phyloP scores from a whole-genome alignment of 2,329 filamentous ascomycete species.

The Fusarium dimerum region DNA sequence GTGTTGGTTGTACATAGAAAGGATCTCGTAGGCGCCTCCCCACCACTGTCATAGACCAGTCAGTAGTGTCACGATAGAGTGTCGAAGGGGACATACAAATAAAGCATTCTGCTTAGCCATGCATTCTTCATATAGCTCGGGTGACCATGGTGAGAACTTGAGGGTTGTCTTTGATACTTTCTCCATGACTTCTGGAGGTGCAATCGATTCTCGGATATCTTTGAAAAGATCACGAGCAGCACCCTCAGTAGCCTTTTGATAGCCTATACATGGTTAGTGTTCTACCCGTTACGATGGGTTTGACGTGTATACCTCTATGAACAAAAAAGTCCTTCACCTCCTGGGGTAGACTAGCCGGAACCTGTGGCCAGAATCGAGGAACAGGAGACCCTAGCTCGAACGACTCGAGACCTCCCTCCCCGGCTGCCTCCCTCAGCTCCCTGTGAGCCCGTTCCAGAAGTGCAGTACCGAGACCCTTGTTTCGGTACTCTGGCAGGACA shows the following conservation, averaged over 20 bases:
- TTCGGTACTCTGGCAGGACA: slow-evolving; percentile 18
- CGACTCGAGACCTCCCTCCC: slow-evolving; percentile 5
- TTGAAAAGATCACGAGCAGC: slow-evolving; percentile 18
- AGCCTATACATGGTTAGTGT: slow-evolving; percentile 11
- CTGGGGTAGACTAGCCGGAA: slow-evolving; percentile 4
- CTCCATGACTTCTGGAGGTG: slow-evolving; percentile 16
- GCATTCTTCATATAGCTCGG: slow-evolving; percentile 26
- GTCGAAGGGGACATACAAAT: slow-evolving; percentile 14
- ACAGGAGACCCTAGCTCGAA: slow-evolving; percentile 19
- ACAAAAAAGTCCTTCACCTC: slow-evolving; percentile 21
- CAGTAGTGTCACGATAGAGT: neutral
- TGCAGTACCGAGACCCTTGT: slow-evolving; percentile 17
- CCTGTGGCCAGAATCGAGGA: slow-evolving; percentile 25
- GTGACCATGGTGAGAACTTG: slow-evolving; percentile 23
- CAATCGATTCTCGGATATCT: slow-evolving; percentile 11
- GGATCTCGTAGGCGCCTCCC: slow-evolving; percentile 9
- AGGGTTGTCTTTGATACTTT: slow-evolving; percentile 16
- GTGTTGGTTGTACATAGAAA: slow-evolving; percentile 17
- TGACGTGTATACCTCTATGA: slow-evolving; percentile 11
- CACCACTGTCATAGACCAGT: slow-evolving; percentile 18
- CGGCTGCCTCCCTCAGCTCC: slow-evolving; percentile 1
- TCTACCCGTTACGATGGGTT: rapidly evolving
- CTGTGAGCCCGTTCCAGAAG: slow-evolving; percentile 12
- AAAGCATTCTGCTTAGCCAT: slow-evolving; percentile 19
- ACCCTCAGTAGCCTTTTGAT: neutral